Base-by-base conservation (phyloP, 768 basidiomycete genomes). In the Xerocomus brunneocitrinus region DNA sequence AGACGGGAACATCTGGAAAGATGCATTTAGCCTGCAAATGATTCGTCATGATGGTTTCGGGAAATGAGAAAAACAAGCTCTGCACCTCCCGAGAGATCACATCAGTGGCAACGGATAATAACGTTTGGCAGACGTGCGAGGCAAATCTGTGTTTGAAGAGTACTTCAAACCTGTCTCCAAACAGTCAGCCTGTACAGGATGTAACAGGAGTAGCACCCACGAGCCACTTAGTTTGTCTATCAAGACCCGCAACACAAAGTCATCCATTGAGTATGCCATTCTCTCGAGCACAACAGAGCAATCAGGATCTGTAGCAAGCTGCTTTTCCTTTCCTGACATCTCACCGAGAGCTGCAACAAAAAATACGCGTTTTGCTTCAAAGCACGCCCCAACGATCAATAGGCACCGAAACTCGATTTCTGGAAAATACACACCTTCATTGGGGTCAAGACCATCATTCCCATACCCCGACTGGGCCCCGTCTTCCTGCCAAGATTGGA, bases 71-170 rank as follows among this genome's bases (percentile, higher is more conserved):
- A 22, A 42, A 13, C 31, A 34, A 47, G 31, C 8, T 9, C 22
- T 71, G 27, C 56, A 87, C 88, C 78, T 91, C 90, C 66, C 89
- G 76, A 25, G 79, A 73, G 41, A 90, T 70, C 0, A 88, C 88
- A 41, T 83, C 78, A 28, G 62, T 63, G 6, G 83, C 81, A 24
- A 91, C 81, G 2, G 78, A 79, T 58, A 98, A 78, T 58, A 97
- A 72, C 1, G 93, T 98, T 68, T 98, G 93, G 61, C 89, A 89
- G 7, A 97, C 95, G 81, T 98, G 95, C 25, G 94, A 95, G 14
- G 88, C 92, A 74, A 97, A 98, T 28, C 94, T 81, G 63, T 98
- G 89, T 63, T 78, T 83, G 28, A 79, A 73, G 27, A 94, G 75
- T 24, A 73, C 63, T 54, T 82, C 82, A 57, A 83, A 88, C 7